Percentiles rank a stretch among this genome's conserved stretches.
phyloP scores from a whole-genome alignment of 192 early-diverging fungal species.

The Linnemannia zychae region DNA sequence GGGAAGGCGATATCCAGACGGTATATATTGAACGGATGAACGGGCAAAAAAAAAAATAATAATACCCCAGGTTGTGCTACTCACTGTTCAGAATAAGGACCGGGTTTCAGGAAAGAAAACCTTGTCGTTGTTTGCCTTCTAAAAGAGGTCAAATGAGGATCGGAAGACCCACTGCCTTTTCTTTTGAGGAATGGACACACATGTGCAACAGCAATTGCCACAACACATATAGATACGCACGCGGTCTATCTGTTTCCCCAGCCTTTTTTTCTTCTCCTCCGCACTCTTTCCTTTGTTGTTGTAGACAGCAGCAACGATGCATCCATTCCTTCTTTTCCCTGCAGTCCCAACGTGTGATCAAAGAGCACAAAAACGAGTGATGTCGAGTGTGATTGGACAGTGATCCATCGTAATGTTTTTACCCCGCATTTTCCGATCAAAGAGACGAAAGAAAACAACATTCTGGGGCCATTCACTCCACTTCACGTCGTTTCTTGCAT shows the following conservation, averaged over 20 bases:
- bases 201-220: background rate
- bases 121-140: constrained; percentile 5
- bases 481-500: background rate
- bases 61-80: no score
- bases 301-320: background rate
- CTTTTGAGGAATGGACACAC: background rate
- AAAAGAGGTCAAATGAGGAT: constrained; percentile 2
- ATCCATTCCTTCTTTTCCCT: background rate
- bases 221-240: background rate
- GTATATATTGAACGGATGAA: background rate
- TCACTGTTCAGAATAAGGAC: no score
- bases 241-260: background rate
- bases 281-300: background rate
- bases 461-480: background rate
- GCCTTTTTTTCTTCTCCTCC: background rate
- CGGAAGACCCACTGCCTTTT: background rate
- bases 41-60: background rate
- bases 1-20: background rate
- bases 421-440: background rate
- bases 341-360: background rate
- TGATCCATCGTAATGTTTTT: background rate
- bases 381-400: background rate
- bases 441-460: no score
- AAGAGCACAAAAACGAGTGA: background rate
- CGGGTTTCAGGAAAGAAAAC: no score